Conservation (phyloP, 2,329 filamentous ascomycete species). For the Fusarium denticulatum region DNA sequence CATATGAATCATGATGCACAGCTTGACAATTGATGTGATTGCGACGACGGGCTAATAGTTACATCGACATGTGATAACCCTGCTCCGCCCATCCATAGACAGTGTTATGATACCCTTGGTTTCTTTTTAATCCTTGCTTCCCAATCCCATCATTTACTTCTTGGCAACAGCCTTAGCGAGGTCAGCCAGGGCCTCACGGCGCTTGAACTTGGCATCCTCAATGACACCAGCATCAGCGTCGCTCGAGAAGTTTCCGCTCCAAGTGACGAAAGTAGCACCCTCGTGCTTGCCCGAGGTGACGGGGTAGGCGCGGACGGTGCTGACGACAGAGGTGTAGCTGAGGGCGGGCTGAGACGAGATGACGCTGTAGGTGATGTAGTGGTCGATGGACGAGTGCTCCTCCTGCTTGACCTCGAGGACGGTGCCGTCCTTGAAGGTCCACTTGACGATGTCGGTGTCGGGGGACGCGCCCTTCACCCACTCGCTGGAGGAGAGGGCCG, state of each 20-base stretch:
- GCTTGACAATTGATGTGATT: background rate
- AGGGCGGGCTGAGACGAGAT: slow-evolving; percentile 73
- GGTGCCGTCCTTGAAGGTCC: slow-evolving; percentile 76
- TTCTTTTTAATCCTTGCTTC: background rate
- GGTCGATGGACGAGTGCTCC: slow-evolving; percentile 78
- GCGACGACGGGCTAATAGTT: background rate
- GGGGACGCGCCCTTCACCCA: slow-evolving; percentile 68
- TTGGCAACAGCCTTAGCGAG: slow-evolving; percentile 62
- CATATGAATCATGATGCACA: background rate
- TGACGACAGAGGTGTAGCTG: slow-evolving; percentile 72
- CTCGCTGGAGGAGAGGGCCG: slow-evolving; percentile 68
- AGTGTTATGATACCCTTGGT: background rate
- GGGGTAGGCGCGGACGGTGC: slow-evolving; percentile 72
- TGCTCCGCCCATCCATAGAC: background rate
- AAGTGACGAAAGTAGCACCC: slow-evolving; percentile 73
- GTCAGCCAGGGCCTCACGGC: slow-evolving; percentile 74
- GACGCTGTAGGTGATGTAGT: slow-evolving; percentile 79
- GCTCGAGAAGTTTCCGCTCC: slow-evolving; percentile 75
- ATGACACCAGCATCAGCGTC: slow-evolving; percentile 78
- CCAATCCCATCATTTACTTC: slow-evolving; percentile 25
- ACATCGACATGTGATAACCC: slow-evolving; percentile 1
- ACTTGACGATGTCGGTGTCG: slow-evolving; percentile 75
- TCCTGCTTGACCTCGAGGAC: slow-evolving; percentile 79
- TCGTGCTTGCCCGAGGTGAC: slow-evolving; percentile 73
- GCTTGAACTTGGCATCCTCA: slow-evolving; percentile 80